Percentiles rank a stretch among this genome's conserved stretches.
Conservation (phyloP, 1,284 basidiomycete genomes). For the Pterula multifida region DNA sequence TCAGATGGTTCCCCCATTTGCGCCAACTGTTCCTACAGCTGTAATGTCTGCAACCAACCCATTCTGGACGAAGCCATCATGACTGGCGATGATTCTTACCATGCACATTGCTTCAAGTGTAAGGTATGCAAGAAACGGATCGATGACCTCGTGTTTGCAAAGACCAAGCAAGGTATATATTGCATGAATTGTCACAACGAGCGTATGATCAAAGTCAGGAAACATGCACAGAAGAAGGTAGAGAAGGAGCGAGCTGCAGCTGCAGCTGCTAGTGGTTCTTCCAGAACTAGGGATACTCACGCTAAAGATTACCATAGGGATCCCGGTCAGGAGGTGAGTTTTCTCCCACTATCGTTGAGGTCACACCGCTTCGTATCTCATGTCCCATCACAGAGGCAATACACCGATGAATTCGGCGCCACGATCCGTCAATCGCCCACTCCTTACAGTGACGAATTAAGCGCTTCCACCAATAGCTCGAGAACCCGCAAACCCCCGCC, state of each 20-base stretch:
- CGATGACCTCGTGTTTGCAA: conserved; percentile 96
- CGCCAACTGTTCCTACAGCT: conserved; percentile 93
- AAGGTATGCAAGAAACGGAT: conserved; percentile 90
- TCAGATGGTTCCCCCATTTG: conserved; percentile 97
- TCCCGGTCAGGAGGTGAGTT: background rate
- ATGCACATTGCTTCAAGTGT: conserved; percentile 98
- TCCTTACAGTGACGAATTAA: background rate
- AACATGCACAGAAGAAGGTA: conserved; percentile 74
- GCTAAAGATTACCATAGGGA: conserved; percentile 24
- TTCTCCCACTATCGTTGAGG: background rate
- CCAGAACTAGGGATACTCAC: conserved; percentile 31
- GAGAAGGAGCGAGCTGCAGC: conserved; percentile 18
- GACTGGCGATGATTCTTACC: conserved; percentile 97
- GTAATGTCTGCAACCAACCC: conserved; percentile 83
- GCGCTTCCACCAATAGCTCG: background rate
- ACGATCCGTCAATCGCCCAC: background rate
- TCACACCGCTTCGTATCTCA: conserved; percentile 8
- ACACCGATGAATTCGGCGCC: conserved; percentile 1
- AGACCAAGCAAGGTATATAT: conserved; percentile 97
- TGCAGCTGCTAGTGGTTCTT: conserved; percentile 20
- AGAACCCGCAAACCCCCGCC: background rate
- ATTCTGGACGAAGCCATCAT: conserved; percentile 98
- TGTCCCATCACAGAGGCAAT: conserved; percentile 13
- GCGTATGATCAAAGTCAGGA: conserved; percentile 82
- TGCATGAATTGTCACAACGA: conserved; percentile 99